Evolutionary conservation across 2,329 filamentous ascomycete species (phyloP).

Genomic region (Arthrinium phaeospermum): DNA sequence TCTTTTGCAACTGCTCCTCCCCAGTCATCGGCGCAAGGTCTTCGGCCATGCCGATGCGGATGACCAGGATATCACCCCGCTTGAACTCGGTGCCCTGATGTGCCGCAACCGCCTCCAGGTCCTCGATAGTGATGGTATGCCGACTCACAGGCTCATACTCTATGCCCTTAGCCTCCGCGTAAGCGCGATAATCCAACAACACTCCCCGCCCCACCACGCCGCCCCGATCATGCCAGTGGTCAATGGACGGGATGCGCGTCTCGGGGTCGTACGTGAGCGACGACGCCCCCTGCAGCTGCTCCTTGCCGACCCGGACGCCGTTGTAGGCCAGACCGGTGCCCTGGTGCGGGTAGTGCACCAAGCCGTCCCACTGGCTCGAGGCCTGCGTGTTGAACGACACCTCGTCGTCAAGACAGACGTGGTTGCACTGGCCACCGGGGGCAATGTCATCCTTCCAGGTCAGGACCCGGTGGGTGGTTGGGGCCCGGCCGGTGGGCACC

Average conservation of each 20-base stretch:
- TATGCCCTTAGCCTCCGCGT: constrained; percentile 45
- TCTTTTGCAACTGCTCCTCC: constrained; percentile 22
- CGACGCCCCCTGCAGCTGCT: constrained; percentile 5
- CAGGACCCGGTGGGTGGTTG: constrained; percentile 20
- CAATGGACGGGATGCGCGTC: constrained; percentile 20
- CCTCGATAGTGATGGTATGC: constrained; percentile 48
- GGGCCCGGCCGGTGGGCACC: constrained; percentile 14
- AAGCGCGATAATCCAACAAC: constrained; percentile 57
- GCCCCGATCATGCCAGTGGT: constrained; percentile 33
- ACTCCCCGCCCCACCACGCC: constrained; percentile 57
- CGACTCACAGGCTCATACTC: constrained; percentile 47
- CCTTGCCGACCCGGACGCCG: constrained; percentile 18
- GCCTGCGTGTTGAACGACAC: constrained; percentile 27
- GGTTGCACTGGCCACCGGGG: not conserved
- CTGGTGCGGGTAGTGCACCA: constrained; percentile 24
- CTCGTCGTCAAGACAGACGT: constrained; percentile 21
- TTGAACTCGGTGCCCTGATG: constrained; percentile 49
- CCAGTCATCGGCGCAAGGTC: constrained; percentile 44
- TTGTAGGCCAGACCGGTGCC: constrained; percentile 20
- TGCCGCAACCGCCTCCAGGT: constrained; percentile 50
- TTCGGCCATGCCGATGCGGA: constrained; percentile 52
- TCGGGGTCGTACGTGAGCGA: constrained; percentile 17
- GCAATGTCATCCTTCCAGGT: constrained; percentile 22
- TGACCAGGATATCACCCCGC: constrained; percentile 61
- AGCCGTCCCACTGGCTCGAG: constrained; percentile 25